A percentile compares a stretch with the other conserved stretches of the same genome.
Evolutionary conservation across 805 yeast genomes (phyloP).

Genomic region (Teunomyces stri): DNA sequence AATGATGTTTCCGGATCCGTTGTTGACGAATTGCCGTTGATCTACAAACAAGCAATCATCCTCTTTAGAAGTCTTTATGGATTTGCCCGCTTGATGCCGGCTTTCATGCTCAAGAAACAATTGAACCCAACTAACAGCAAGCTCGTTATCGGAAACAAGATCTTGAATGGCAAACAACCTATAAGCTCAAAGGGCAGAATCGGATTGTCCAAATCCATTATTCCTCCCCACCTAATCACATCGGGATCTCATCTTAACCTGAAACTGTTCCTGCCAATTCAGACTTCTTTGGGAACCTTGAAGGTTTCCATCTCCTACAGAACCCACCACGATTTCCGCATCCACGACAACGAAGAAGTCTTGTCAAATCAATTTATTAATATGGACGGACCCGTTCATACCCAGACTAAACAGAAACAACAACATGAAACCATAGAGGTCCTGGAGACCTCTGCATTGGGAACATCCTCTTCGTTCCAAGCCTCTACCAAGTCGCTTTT

Average conservation of each 20-base stretch:
- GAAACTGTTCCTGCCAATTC: constrained; percentile 64
- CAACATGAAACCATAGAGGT: not conserved
- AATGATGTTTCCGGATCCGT: constrained; percentile 33
- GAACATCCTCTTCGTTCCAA: not conserved
- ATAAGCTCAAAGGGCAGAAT: constrained; percentile 80
- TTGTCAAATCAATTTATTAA: constrained; percentile 55
- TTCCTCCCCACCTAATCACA: constrained; percentile 38
- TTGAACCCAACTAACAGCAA: constrained; percentile 11
- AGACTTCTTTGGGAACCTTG: constrained; percentile 72
- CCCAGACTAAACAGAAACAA: not conserved
- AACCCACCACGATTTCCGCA: constrained; percentile 61
- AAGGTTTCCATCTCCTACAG: constrained; percentile 79
- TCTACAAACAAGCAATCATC: constrained; percentile 72
- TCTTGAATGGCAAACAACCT: constrained; percentile 75
- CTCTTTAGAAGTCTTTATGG: constrained; percentile 74
- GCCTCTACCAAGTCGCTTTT: not conserved
- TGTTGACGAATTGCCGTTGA: constrained; percentile 57
- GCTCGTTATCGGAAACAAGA: constrained; percentile 54
- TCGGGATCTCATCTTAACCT: constrained; percentile 55
- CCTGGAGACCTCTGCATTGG: not conserved
- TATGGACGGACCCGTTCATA: constrained; percentile 32
- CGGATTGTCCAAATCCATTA: constrained; percentile 72
- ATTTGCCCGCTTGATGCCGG: constrained; percentile 65
- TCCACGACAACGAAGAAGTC: constrained; percentile 65
- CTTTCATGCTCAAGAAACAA: constrained; percentile 52